These are phyloP conservation scores for Neltuma alba DNA, from an alignment of 306 rosid species.

Conservation along the genomic window DNA sequence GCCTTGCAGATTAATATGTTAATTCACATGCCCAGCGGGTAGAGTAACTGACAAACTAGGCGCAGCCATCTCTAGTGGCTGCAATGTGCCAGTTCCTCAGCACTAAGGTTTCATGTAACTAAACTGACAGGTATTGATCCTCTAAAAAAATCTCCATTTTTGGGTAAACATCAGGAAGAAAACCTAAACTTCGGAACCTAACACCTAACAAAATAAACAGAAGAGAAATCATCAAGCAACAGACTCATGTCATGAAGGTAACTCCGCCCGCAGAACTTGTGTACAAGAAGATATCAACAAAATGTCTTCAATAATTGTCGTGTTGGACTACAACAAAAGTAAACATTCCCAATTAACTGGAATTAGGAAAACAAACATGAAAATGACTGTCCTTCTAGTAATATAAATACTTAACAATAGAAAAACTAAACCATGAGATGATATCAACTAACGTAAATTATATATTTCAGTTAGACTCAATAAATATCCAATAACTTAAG, in stretches of 20 bases:
- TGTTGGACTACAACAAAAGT: slow-evolving; percentile 3
- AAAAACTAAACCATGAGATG: slow-evolving; percentile 1
- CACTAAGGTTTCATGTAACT: slow-evolving; percentile 8
- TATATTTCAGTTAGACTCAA: neutral
- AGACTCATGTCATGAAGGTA: neutral
- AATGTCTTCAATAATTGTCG: neutral
- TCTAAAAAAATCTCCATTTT: neutral
- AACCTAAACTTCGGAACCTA: neutral
- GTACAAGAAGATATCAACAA: neutral
- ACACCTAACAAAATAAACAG: neutral
- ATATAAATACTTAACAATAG: neutral
- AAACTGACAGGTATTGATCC: slow-evolving; percentile 20
- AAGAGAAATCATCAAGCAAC: neutral
- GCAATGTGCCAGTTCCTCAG: slow-evolving; percentile 16
- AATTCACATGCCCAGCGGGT: slow-evolving; percentile 17
- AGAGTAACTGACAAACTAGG: slow-evolving; percentile 1
- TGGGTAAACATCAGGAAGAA: neutral
- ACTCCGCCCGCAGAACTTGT: neutral
- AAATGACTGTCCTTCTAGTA: neutral
- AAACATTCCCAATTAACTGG: slow-evolving; percentile 7
- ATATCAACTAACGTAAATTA: slow-evolving; percentile 4
- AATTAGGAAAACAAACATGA: slow-evolving; percentile 8
- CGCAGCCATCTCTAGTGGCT: neutral
- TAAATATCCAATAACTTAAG: slow-evolving; percentile 19
- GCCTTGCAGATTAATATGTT: neutral